Conservation (phyloP, 768 basidiomycete species). For the Clavaria fumosa region DNA sequence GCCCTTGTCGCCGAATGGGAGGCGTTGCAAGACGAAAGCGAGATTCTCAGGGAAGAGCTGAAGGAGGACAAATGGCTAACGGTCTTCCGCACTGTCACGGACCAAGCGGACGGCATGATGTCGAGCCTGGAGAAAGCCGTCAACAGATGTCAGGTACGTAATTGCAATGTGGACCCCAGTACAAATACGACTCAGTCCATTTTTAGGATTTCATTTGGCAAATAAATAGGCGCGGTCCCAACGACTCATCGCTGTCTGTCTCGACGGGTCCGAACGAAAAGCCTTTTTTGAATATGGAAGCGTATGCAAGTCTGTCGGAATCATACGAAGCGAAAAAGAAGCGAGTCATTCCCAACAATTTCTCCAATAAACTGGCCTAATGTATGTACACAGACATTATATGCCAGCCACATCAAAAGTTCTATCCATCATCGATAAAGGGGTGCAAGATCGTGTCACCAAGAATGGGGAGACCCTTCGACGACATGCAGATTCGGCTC, state of each 20-base stretch:
- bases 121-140: constrained; percentile 86
- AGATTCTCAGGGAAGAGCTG: constrained; percentile 75
- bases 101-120: constrained; percentile 98
- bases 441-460: constrained; percentile 82
- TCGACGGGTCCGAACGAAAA: constrained; percentile 36
- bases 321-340: constrained; percentile 83
- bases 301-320: constrained; percentile 49
- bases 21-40: constrained; percentile 60
- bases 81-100: constrained; percentile 84
- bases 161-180: constrained; percentile 1
- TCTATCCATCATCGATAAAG: constrained; percentile 85
- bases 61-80: constrained; percentile 97
- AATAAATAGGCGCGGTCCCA: constrained; percentile 42
- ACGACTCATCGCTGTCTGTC: constrained; percentile 33
- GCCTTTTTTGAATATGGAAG: constrained; percentile 38
- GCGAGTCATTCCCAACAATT: constrained; percentile 26
- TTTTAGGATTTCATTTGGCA: constrained; percentile 74
- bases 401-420: constrained; percentile 89
- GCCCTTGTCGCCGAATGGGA: constrained; percentile 70
- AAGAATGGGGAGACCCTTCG: constrained; percentile 94
- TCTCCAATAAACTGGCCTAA: constrained; percentile 9
- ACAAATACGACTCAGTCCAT: constrained; percentile 4
- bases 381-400: constrained; percentile 51
- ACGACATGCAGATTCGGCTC: constrained; percentile 76
- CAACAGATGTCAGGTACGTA: constrained; percentile 68